Percentiles rank a stretch among this genome's conserved stretches.
Conservation (phyloP, 2,329 filamentous ascomycete genomes). For the Byssochlamys sp. region DNA sequence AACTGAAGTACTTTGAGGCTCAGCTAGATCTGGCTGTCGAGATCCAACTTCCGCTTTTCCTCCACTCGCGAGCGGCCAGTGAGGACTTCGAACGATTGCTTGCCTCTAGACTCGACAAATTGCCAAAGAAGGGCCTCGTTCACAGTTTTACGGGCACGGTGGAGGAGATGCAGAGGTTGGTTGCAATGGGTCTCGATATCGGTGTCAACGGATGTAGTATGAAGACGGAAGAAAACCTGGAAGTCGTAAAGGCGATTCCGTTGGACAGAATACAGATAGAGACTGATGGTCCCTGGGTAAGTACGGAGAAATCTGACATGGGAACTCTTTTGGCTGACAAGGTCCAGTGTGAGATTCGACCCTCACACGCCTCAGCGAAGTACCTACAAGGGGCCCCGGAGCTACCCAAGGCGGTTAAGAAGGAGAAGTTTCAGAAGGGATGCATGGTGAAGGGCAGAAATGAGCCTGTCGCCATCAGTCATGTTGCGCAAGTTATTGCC, state of each 20-base stretch:
- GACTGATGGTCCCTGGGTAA: constrained; percentile 82
- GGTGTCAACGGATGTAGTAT: constrained; percentile 95
- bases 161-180: constrained; percentile 72
- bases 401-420: constrained; percentile 78
- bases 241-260: constrained; percentile 68
- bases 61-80: constrained; percentile 83
- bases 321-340: neutral
- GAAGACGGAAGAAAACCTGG: constrained; percentile 85
- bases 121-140: constrained; percentile 72
- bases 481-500: constrained; percentile 81
- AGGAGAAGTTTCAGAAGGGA: constrained; percentile 84
- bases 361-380: constrained; percentile 75
- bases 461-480: constrained; percentile 77
- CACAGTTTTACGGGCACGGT: constrained; percentile 88
- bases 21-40: constrained; percentile 71
- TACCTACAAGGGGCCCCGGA: constrained; percentile 60
- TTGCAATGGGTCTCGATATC: constrained; percentile 73
- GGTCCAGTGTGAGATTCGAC: constrained; percentile 71
- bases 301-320: constrained; percentile 3
- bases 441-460: constrained; percentile 90
- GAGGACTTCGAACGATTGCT: constrained; percentile 71
- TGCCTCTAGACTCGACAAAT: constrained; percentile 50
- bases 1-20: constrained; percentile 72
- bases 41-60: constrained; percentile 74
- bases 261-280: constrained; percentile 81